Conservation (phyloP, 2,329 filamentous ascomycete genomes). For the Aspergillus sp. region DNA sequence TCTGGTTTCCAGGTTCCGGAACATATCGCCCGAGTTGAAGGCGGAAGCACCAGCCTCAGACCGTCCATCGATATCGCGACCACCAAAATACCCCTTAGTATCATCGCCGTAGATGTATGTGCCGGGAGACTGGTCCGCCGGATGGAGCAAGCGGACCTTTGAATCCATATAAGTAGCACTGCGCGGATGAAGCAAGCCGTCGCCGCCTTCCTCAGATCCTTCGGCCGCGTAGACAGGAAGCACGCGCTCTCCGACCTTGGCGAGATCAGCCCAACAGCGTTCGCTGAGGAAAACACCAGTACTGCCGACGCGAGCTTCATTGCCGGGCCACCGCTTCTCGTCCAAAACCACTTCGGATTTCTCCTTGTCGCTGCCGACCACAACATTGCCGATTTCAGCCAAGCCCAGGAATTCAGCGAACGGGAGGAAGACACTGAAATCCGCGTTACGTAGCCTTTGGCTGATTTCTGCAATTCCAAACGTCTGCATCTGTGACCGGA, state of each 20-base stretch:
- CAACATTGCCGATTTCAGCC: slow-evolving; percentile 75
- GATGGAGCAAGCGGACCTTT: slow-evolving; percentile 55
- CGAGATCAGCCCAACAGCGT: slow-evolving; percentile 88
- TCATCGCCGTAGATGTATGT: slow-evolving; percentile 69
- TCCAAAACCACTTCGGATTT: slow-evolving; percentile 90
- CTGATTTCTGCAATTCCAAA: slow-evolving; percentile 97
- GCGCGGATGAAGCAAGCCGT: slow-evolving; percentile 57
- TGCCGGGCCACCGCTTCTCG: slow-evolving; percentile 85
- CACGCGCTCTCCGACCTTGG: slow-evolving; percentile 66
- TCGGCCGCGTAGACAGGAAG: slow-evolving; percentile 60
- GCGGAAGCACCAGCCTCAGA: slow-evolving; percentile 93
- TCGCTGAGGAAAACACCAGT: slow-evolving; percentile 96
- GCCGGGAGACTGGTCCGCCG: slow-evolving; percentile 52
- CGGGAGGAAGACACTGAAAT: slow-evolving; percentile 93
- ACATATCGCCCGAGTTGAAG: slow-evolving; percentile 93
- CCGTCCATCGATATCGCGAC: slow-evolving; percentile 74
- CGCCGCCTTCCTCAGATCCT: slow-evolving; percentile 56
- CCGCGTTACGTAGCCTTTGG: slow-evolving; percentile 84
- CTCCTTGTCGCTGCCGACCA: slow-evolving; percentile 89
- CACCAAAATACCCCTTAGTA: slow-evolving; percentile 75
- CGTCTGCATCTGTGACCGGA: slow-evolving; percentile 88
- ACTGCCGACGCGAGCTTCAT: slow-evolving; percentile 85
- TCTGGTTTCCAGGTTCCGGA: slow-evolving; percentile 90
- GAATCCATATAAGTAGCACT: slow-evolving; percentile 46
- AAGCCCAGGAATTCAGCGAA: slow-evolving; percentile 94